Percentiles rank a stretch among this genome's conserved stretches.
Evolutionary conservation across 1,139 yeast genomes (phyloP).

Genomic region (Wickerhamiella pararugosa): DNA sequence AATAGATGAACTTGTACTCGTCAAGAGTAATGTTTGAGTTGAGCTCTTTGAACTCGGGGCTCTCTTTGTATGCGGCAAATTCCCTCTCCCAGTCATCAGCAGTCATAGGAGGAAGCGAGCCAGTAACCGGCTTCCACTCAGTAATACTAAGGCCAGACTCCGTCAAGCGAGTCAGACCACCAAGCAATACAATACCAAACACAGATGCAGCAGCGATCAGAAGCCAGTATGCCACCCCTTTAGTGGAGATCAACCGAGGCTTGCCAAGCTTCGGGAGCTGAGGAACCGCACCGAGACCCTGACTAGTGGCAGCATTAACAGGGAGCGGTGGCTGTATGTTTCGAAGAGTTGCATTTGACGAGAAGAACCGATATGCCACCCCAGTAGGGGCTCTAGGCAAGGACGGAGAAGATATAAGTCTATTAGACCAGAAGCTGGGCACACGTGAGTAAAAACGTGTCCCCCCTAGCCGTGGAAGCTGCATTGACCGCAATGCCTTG

Average conservation of each 20-base stretch:
- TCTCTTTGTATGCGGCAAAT: conserved; percentile 60
- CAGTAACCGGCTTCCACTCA: conserved; percentile 98
- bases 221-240: conserved; percentile 69
- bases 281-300: conserved; percentile 11
- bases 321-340: too few relatives aligned
- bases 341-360: too few relatives aligned
- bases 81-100: conserved; percentile 76
- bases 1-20: conserved; percentile 87
- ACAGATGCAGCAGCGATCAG: conserved; percentile 82
- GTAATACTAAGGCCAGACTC: conserved; percentile 94
- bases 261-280: conserved; percentile 9
- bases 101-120: conserved; percentile 73
- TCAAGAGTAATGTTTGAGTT: conserved; percentile 84
- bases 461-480: too few relatives aligned
- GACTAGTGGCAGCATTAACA: too few relatives aligned
- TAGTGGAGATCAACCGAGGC: conserved; percentile 16
- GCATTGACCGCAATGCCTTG: too few relatives aligned
- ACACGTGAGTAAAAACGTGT: too few relatives aligned
- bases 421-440: conserved; percentile 35
- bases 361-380: too few relatives aligned
- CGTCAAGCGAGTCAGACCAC: conserved; percentile 88
- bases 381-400: conserved; percentile 36
- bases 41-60: conserved; percentile 83
- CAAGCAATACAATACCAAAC: conserved; percentile 90
- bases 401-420: conserved; percentile 60